Evolutionary conservation across 306 rosid species (phyloP), one percentile per base, ranked within the genome.

Genomic region (Citrullus amarus): DNA sequence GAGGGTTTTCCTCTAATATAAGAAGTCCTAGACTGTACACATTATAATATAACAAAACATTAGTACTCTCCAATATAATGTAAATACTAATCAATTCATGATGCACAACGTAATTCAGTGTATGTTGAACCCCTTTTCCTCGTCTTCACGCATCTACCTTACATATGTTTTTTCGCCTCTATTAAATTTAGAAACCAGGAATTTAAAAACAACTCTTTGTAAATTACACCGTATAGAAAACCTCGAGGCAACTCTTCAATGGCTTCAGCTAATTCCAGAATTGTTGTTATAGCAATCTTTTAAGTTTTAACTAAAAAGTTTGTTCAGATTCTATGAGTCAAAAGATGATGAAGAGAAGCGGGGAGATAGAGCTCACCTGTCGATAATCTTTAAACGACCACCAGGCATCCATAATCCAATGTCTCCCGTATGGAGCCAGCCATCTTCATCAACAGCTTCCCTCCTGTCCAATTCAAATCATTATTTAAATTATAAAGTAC

Each of bases 391-490:
- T 75, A 96, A 90, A 50, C 98, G 97, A 81, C 99, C 99, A 44
- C 96, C 97, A 76, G 93, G 87, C 54, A 90, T 68, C 99, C 97
- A 92, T 62, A 82, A 76, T 69, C 99, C 99, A 74, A 92, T 92
- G 83, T 96, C 99, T 84, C 99, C 98, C 0, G 99, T 92, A 78
- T 92, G 98, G 80, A 96, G 89, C 99, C 99, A 96, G 60, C 97
- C 98, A 16, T 93, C 98, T 82, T 91, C 91, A 61, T 96, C 99
- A 48, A 91, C 66, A 78, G 90, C 89, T 83, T 93, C 99, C 82
- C 97, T 96, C 96, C 99, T 96, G 90, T 79, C 39, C 86, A 84
- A 72, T 50, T 86, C 66, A 87, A 81, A 72, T 59, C 71, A 9
- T 51, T 83, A 80, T 63, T 18, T 76, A 43, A 77, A 51, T 76